Evolutionary conservation across 2,329 filamentous ascomycete species (phyloP).

Genomic region (Fusarium sp.): DNA sequence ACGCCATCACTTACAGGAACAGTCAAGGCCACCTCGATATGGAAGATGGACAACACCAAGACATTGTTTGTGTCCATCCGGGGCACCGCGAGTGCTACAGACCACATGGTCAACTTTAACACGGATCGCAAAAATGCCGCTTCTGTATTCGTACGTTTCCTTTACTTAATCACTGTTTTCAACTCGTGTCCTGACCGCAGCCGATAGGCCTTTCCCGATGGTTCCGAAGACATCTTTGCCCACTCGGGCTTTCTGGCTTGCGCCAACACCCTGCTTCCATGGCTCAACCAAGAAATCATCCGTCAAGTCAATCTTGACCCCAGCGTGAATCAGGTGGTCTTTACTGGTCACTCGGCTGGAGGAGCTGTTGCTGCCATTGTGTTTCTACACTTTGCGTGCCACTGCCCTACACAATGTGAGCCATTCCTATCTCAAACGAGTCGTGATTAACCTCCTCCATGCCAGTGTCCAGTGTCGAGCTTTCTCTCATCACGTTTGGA

Average conservation of each 20-base stretch:
- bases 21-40: constrained; percentile 43
- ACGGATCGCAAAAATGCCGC: constrained; percentile 6
- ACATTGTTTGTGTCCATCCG: constrained; percentile 40
- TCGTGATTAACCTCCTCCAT: background rate
- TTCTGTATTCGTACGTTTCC: constrained; percentile 24
- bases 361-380: constrained; percentile 43
- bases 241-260: constrained; percentile 43
- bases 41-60: constrained; percentile 29
- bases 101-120: constrained; percentile 47
- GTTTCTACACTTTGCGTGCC: constrained; percentile 30
- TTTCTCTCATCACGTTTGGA: constrained; percentile 43
- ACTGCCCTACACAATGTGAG: background rate
- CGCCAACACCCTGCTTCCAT: constrained; percentile 34
- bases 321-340: constrained; percentile 22
- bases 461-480: constrained; percentile 7
- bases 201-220: background rate
- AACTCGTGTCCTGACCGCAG: background rate
- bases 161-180: rapidly evolving
- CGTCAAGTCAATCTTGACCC: constrained; percentile 15
- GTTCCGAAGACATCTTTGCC: background rate
- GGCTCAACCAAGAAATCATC: constrained; percentile 24
- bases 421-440: too few species aligned
- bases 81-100: constrained; percentile 37
- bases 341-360: constrained; percentile 47
- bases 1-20: constrained; percentile 36